Evolutionary conservation across 164 flowering plant genomes (phyloP), one percentile per base, ranked within the genome.

Genomic region (Aristolochia contorta): DNA sequence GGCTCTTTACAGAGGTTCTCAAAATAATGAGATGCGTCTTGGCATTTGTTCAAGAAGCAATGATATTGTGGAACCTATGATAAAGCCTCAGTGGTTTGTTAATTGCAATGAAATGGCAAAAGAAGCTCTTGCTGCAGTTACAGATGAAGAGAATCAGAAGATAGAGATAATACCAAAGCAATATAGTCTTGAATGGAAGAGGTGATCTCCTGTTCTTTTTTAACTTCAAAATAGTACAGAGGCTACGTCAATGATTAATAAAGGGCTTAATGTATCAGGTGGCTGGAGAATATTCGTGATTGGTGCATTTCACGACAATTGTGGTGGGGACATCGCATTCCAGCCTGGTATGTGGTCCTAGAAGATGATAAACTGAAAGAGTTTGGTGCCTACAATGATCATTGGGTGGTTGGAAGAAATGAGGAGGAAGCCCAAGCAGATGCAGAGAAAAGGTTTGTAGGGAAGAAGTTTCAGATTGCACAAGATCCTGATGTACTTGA

Each of bases 251-350:
- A 2, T 53, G 27, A 4, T 18, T 19, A 4, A 6, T 24, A 52
- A 3, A n/a, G 55, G 15, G 8, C 18, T 16, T 53, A 41, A 58
- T 52, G 24, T 77, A 45, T 57, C 85, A 93, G 99, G 72, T 94
- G 99, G 99, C 76, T 94, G 77, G 93, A 85, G 65, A 86, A 81
- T 59, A 91, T 89, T 58, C 92, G 91, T 32, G 99, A 94, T 74
- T 94, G 99, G 99, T 94, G 99, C 71, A 79, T 94, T 59, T 94
- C 99, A 45, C 77, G 99, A 73, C 99, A 94, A 71, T 89, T 94
- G 14, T 94, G 99, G 99, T 94, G 99, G 99, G 99, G 99, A 23
- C 99, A 94, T 74, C 84, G 85, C 0, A 72, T 94, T 72, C 99
- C 97, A 65, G 99, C 99, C 24, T 91, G 97, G 97, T 94, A 94